These are phyloP conservation scores for Apiotrichum domesticum DNA, from an alignment of 1,284 basidiomycete species.

Conservation along the genomic window DNA sequence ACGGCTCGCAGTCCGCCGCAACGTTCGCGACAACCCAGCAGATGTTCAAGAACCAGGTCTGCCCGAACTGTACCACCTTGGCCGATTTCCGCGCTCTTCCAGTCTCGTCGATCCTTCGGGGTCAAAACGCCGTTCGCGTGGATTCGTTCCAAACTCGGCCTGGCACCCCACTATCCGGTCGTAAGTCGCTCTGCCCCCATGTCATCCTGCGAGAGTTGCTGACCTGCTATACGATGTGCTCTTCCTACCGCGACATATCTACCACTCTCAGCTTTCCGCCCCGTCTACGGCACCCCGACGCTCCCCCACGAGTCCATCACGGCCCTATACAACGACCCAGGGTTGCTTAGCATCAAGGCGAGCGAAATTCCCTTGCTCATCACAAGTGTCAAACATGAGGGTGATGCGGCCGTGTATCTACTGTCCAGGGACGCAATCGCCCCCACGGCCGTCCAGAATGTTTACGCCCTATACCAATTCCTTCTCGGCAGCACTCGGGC, in stretches of 20 bases:
- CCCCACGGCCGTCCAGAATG: no score
- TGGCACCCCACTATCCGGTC: slow-evolving; percentile 24
- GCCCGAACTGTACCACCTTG: not conserved
- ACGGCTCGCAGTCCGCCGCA: slow-evolving; percentile 18
- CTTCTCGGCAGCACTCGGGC: slow-evolving; percentile 53
- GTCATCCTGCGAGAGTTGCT: no score
- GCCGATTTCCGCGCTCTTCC: no score
- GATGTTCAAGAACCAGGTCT: not conserved
- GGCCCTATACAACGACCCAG: slow-evolving; percentile 58
- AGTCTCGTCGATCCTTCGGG: slow-evolving; percentile 44
- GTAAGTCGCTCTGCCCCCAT: not conserved
- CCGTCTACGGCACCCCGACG: slow-evolving; percentile 25
- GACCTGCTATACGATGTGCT: no score
- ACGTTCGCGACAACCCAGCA: not conserved
- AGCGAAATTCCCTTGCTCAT: slow-evolving; percentile 60
- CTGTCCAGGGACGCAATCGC: no score
- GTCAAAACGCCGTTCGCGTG: slow-evolving; percentile 54
- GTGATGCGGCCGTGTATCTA: no score
- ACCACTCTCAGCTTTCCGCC: slow-evolving; percentile 26
- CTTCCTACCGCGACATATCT: no score
- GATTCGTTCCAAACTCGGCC: slow-evolving; percentile 28
- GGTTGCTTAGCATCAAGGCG: slow-evolving; percentile 55
- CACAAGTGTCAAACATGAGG: slow-evolving; percentile 64
- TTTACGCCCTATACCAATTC: no score
- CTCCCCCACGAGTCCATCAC: slow-evolving; percentile 53